Evolutionary conservation across 2,329 filamentous ascomycete species (phyloP).

Genomic region (Fulvia fulva): DNA sequence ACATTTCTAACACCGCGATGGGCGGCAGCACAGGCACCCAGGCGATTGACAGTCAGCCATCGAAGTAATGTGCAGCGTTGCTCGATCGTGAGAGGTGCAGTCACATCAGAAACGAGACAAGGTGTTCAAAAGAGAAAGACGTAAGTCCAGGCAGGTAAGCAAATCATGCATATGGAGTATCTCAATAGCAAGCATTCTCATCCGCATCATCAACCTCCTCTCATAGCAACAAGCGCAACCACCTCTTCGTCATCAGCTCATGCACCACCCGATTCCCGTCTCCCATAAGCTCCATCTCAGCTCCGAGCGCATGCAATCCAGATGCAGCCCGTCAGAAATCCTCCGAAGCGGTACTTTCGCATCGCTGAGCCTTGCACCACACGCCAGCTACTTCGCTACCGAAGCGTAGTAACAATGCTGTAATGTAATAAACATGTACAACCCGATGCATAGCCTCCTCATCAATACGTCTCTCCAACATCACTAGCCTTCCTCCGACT

Average conservation of each 20-base stretch:
- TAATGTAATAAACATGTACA: not conserved
- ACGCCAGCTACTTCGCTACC: not conserved
- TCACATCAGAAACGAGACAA: too few relatives aligned
- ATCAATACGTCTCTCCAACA: slow-evolving; percentile 35
- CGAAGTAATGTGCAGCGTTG: not conserved
- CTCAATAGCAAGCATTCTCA: not conserved
- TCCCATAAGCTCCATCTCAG: too few relatives aligned
- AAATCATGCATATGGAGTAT: slow-evolving; percentile 6
- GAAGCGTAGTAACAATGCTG: not conserved
- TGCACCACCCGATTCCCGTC: too few relatives aligned
- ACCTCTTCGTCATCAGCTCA: not conserved
- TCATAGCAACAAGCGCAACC: not conserved
- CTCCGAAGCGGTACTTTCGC: not conserved
- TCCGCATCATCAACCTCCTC: not conserved
- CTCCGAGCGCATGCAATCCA: too few relatives aligned
- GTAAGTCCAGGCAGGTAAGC: not conserved
- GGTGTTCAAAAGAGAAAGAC: too few relatives aligned
- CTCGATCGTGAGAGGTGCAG: not conserved
- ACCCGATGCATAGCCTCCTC: not conserved
- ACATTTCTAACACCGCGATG: not conserved
- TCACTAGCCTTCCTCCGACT: slow-evolving; percentile 30
- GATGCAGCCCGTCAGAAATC: not conserved
- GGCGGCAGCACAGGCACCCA: not conserved
- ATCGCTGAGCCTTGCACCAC: not conserved
- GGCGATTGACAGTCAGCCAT: not conserved